Base-by-base conservation (phyloP, 2,329 filamentous ascomycete genomes). In the Monilinia fructigena region DNA sequence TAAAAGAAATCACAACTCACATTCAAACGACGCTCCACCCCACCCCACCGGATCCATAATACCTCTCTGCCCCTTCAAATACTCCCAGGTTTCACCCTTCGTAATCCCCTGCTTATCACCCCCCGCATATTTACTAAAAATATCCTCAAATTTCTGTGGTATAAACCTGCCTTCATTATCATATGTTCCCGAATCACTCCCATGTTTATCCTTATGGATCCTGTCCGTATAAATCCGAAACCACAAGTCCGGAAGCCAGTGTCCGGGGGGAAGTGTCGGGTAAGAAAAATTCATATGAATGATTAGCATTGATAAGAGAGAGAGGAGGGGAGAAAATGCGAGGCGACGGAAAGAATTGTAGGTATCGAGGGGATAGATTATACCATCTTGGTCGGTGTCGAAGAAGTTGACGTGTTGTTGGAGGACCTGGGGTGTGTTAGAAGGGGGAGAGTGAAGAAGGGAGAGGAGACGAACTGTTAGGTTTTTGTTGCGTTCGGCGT, bases 401-500 rank as follows among this genome's bases (percentile, higher is more conserved):
- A 82, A 86, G 77, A 82, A 85, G 28, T 76, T 76, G 70, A 79
- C 79, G 72, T 85, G 83, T 70, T 85, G 83, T 71, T 84, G 81
- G 3, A 85, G 77, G 16, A 84, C 79, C 73, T 72, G 64, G n/a
- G 20, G 1, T 62, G 42, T 2, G 35, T n/a, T 40, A 45, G 55
- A 31, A 53, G n/a, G n/a, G 14, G 7, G n/a, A 14, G n/a, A n/a
- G 14, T 26, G 23, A n/a, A 42, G 55, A 28, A 10, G 11, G 26
- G 23, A 23, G 20, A 3, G 2, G 11, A 47, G 18, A 59, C 45
- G 38, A 65, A 72, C 67, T 4, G 72, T 75, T 70, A 81, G 75
- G 63, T 81, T 73, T 0, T 76, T 68, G 69, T 82, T 77, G 0
- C 75, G 70, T 28, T 71, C 67, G 2, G 77, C 74, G 75, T 78